phyloP scores from a whole-genome alignment of 805 yeast genomes.

The Myxozyma monticola region DNA sequence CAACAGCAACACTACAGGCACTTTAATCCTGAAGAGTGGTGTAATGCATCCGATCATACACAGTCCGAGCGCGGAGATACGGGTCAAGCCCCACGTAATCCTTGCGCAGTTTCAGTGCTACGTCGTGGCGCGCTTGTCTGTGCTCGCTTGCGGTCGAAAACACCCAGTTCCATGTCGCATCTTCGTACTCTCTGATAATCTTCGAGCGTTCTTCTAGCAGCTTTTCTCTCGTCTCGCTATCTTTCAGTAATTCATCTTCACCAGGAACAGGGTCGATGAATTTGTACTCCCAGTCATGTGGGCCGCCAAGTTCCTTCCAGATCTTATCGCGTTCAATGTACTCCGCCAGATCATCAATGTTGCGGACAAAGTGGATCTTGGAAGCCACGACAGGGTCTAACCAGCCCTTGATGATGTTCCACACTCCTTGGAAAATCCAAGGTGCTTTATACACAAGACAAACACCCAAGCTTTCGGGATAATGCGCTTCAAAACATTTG shows the following conservation, averaged over 20 bases:
- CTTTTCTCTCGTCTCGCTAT: conserved; percentile 48
- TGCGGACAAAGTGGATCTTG: conserved; percentile 81
- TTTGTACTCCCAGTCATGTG: conserved; percentile 55
- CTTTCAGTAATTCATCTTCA: conserved; percentile 52
- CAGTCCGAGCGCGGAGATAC: conserved; percentile 73
- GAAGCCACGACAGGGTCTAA: conserved; percentile 94
- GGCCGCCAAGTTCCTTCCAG: conserved; percentile 76
- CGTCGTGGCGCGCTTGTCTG: conserved; percentile 49
- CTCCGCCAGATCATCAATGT: conserved; percentile 62
- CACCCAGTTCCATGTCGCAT: conserved; percentile 76
- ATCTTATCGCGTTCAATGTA: conserved; percentile 60
- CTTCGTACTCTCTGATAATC: conserved; percentile 55
- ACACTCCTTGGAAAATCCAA: conserved; percentile 92
- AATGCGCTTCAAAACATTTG: conserved; percentile 89
- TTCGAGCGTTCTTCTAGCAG: conserved; percentile 55
- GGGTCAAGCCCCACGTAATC: conserved; percentile 77
- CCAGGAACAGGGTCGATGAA: conserved; percentile 63
- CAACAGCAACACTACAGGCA: too few relatives aligned
- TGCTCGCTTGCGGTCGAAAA: conserved; percentile 50
- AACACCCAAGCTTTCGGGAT: conserved; percentile 88
- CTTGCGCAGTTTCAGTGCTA: conserved; percentile 49
- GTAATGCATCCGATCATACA: conserved; percentile 74
- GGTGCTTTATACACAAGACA: conserved; percentile 91
- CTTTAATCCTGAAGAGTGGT: conserved; percentile 3
- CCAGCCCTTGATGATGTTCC: conserved; percentile 93